Evolutionary conservation across 2,329 filamentous ascomycete genomes (phyloP), one percentile per base, ranked within the genome.

Genomic region (Diaporthe sp.): DNA sequence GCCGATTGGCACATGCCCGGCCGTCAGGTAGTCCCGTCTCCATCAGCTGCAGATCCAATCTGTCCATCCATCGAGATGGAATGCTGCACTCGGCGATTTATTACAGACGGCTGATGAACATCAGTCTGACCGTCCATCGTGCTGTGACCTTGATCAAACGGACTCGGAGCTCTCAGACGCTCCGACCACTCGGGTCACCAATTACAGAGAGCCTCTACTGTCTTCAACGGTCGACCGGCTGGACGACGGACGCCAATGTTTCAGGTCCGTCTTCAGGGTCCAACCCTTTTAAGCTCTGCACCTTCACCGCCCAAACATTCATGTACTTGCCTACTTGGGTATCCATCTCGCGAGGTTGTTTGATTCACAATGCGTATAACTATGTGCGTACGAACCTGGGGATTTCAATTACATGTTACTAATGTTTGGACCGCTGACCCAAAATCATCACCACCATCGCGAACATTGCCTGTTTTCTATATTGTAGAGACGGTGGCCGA

Each of bases 121-220:
- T 39, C 22, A 68, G 65, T 49, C 65, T 28, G 46, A 51, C 46
- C 65, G 46, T 31, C 31, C 31, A 28, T 17, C 28, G 31, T 42
- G 65, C 65, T 42, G 44, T 22, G 8, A 67, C 44, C 34, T 28
- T 28, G n/a, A 22, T 55, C 31, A 69, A 55, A 69, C 49, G 65
- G 65, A 42, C 22, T 28, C 65, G 65, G 65, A 42, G 46, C 65
- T 69, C 65, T 69, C 65, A 69, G 65, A 69, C 49, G 28, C 34
- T 68, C 65, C 65, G 49, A 28, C 65, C 34, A 42, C n/a, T 42
- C 34, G 65, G 65, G 65, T 69, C 65, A 34, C 49, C 49, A 68
- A 22, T 53, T 7, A 53, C 8, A 53, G 61, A 13, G 9, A 55
- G 34, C 46, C 31, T 28, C 28, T 6, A 31, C 1, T 22, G 49